Base-by-base conservation (phyloP, 352 stramenopile genomes). In the Globisporangium acanthophoron region DNA sequence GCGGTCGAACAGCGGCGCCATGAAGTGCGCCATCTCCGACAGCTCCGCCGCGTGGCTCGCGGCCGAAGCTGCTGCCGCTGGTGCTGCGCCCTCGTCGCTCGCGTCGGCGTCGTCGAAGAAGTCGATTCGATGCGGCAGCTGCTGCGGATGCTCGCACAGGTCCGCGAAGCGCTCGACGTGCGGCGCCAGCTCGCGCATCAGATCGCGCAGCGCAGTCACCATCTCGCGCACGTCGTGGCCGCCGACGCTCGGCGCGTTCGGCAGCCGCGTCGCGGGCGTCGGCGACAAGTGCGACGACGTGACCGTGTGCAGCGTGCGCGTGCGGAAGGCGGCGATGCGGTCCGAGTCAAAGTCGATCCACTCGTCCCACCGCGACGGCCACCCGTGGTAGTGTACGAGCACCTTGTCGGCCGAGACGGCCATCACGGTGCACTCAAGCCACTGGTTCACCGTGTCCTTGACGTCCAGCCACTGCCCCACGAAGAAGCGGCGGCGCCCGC, bases 391-490 rank as follows among this genome's bases (percentile, higher is more conserved):
- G 65, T 98, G 96, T 29, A 99, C 81, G 18, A 98, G 66, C 33
- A 98, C 65, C 57, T 98, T 87, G 29, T 88, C 79, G 9, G 80
- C 67, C 0, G 67, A 68, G 21, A 98, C 85, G 31, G 96, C 86
- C 59, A 98, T 88, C 11, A 99, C 75, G 0, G 96, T 99, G 21
- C 93, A 96, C 78, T 99, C 97, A 1, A 99, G 73, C 97, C 97
- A 99, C 60, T 99, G 96, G 70, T 98, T 97, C 29, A 99, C 96
- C 0, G 97, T 99, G 69, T 99, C 97, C 57, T 97, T 90, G 29
- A 96, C 93, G 72, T 99, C 96, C 5, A 99, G 71, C 96, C 96
- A 99, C 68, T 99, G 97, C 0, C 96, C 96, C 21, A 96, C 74
- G 61, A 88, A 90, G 59, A 93, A 92, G 18, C 68, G 73, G 8